Base-by-base conservation (phyloP, 208 protist genomes). In the Crithidia mellificae region DNA sequence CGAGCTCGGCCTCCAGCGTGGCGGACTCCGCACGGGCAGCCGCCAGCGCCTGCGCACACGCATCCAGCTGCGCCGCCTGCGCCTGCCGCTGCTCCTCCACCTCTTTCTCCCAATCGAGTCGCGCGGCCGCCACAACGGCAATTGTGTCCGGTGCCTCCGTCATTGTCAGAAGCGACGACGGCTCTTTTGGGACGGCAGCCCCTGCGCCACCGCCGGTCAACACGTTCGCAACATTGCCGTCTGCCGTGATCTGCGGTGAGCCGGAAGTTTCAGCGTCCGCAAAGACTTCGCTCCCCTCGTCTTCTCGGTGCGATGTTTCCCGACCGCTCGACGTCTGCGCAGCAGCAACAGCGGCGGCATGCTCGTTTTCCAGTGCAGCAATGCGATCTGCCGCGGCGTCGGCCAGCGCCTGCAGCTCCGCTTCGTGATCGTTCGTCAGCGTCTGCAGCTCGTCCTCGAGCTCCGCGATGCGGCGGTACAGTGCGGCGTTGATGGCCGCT, bases 351-450 rank as follows among this genome's bases (percentile, higher is more conserved):
- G 50, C 41, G n/a, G 27, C 20, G 15, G 56, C 65, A 44, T 82
- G 81, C 41, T 77, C 63, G 39, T 84, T 55, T 61, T 91, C 84
- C 29, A 84, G 43, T 57, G 84, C 83, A 8, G 72, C 74, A 44
- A 94, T 78, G 30, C 73, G 82, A 1, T 79, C 79, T 6, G 74
- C 79, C 3, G 85, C 88, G 36, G 77, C 82, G 14, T 73, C 72
- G 3, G 77, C 71, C 46, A 90, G 50, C 24, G 52, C 74, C 57
- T 84, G 71, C 56, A 94, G 43, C 72, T 91, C 83, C 50, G 78
- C 75, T 43, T 87, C 77, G 47, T 89, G 81, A 2, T 58, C 27
- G 22, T 49, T 36, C 20, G 38, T 44, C 58, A 80, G 36, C 20
- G 78, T 55, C 43, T 68, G 24, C 63, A 74, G 49, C 50, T 67